Conservation (phyloP, 192 early-diverging fungal species). For the Coemansia sp. region DNA sequence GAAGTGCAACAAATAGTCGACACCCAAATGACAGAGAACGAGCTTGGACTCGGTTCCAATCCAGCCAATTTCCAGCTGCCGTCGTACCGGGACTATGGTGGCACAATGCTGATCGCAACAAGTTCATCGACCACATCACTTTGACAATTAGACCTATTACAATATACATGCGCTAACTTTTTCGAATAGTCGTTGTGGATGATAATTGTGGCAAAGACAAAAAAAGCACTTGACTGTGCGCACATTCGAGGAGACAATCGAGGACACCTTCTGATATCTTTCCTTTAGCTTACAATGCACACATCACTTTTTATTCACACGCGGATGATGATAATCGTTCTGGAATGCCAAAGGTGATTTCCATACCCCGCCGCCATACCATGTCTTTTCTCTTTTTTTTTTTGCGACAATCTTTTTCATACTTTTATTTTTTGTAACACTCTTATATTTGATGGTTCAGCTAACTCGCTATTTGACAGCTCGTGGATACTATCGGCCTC, state of each 20-base stretch:
- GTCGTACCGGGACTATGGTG: conserved; percentile 37
- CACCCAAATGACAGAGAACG: conserved; percentile 39
- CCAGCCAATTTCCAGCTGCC: conserved; percentile 32
- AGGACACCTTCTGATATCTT: background rate
- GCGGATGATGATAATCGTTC: background rate
- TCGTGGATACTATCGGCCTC: background rate
- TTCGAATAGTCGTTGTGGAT: background rate
- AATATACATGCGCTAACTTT: background rate
- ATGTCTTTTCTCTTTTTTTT: background rate
- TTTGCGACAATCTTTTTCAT: background rate
- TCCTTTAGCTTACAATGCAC: background rate
- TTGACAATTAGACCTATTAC: background rate
- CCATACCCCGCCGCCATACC: background rate
- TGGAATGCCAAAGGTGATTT: background rate
- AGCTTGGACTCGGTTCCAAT: conserved; percentile 16
- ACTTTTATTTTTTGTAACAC: background rate
- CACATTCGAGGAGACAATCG: background rate
- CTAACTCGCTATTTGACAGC: background rate
- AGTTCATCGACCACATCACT: conserved; percentile 2
- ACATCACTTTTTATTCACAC: background rate
- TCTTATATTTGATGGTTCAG: background rate
- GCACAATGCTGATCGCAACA: conserved; percentile 39
- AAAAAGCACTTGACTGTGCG: background rate
- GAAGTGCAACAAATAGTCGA: conserved; percentile 43
- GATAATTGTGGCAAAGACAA: background rate